These are phyloP conservation scores for Hamigera avellanea DNA, from an alignment of 495 filamentous ascomycete genomes.

Conservation along the genomic window DNA sequence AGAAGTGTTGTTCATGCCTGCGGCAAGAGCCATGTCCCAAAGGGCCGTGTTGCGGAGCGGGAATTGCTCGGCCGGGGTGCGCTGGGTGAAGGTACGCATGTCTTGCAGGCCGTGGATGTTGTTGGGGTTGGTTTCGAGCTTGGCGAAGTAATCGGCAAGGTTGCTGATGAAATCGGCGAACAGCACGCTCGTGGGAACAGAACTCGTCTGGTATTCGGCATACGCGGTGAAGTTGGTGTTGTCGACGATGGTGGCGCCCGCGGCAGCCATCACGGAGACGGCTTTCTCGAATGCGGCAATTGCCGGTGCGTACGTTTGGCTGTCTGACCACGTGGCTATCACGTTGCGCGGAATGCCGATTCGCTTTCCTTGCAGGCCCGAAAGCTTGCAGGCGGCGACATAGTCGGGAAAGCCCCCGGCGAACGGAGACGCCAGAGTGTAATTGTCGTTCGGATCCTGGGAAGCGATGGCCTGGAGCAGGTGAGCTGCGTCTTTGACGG, in stretches of 20 bases:
- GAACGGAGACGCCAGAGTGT: conserved; percentile 40
- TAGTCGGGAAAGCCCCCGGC: conserved; percentile 33
- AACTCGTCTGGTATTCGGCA: conserved; percentile 24
- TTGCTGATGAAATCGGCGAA: conserved; percentile 34
- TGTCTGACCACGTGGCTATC: conserved; percentile 11
- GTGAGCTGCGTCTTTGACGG: conserved; percentile 55
- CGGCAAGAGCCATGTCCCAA: conserved; percentile 33
- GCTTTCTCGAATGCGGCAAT: conserved; percentile 34
- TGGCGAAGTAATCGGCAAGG: conserved; percentile 32
- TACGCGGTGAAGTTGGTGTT: conserved; percentile 41
- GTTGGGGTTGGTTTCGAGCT: conserved; percentile 34
- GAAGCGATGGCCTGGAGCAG: conserved; percentile 54
- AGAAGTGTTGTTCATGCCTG: conserved; percentile 26
- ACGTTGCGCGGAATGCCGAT: conserved; percentile 44
- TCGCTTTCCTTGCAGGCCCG: conserved; percentile 32
- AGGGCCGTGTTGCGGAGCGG: conserved; percentile 34
- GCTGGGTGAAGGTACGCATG: conserved; percentile 32
- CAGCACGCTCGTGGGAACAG: conserved; percentile 17
- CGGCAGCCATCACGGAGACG: conserved; percentile 25
- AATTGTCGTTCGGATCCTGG: conserved; percentile 33
- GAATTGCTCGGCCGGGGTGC: conserved; percentile 32
- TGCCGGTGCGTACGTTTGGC: conserved; percentile 12
- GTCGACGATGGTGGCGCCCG: conserved; percentile 41
- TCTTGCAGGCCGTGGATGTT: conserved; percentile 28
- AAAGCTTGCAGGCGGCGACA: conserved; percentile 36